Conservation (phyloP, 78 protist genomes). For the Capsaspora owczarzaki region DNA sequence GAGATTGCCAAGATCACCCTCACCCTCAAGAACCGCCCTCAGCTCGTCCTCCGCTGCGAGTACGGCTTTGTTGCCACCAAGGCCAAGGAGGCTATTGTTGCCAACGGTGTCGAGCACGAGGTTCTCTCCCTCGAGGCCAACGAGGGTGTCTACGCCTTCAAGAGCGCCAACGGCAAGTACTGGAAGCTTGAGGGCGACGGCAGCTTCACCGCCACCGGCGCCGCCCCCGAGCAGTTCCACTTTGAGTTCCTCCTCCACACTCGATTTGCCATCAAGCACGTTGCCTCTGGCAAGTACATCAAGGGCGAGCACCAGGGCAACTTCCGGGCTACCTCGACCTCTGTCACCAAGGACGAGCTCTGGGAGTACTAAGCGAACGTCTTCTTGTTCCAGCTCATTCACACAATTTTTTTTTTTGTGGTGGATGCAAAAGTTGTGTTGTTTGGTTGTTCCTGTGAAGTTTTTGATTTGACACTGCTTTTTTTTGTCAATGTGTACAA, state of each 20-base stretch:
- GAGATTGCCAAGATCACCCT: not conserved
- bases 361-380: not conserved
- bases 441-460: too few relatives aligned
- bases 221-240: not conserved
- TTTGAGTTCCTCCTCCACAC: not conserved
- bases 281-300: not conserved
- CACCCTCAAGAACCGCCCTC: constrained; percentile 15
- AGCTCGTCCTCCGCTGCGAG: constrained; percentile 8
- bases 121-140: constrained; percentile 2
- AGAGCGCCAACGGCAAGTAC: not conserved
- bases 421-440: too few relatives aligned
- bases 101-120: not conserved
- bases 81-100: not conserved
- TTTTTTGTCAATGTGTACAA: too few relatives aligned
- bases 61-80: constrained; percentile 10
- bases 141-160: not conserved
- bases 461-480: too few relatives aligned
- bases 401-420: too few relatives aligned
- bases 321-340: not conserved
- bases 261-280: not conserved
- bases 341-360: not conserved
- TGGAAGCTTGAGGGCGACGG: not conserved
- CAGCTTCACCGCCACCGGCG: not conserved
- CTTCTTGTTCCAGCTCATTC: too few relatives aligned
- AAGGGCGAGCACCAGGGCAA: not conserved